These are phyloP conservation scores for Nakazawaea wyomingensis DNA, from an alignment of 805 yeast species.

Conservation along the genomic window DNA sequence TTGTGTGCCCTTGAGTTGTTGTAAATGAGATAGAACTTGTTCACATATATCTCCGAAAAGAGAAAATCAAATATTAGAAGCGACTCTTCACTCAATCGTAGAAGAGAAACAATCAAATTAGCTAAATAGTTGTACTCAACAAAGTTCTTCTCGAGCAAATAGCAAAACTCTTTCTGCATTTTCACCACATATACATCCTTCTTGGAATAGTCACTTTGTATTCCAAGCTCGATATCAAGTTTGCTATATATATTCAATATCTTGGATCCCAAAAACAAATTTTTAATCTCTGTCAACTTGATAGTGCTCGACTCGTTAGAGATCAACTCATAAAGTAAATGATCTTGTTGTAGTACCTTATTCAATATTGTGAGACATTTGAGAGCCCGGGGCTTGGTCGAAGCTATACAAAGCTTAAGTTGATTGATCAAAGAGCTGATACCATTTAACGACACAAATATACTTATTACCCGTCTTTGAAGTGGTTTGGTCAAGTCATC, in stretches of 20 bases:
- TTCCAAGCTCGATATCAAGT: not conserved
- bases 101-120: not conserved
- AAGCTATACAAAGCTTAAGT: not conserved
- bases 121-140: not conserved
- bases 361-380: not conserved
- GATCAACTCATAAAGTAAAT: not conserved
- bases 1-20: not conserved
- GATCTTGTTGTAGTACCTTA: not conserved
- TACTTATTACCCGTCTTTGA: not conserved
- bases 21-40: not conserved
- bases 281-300: slow-evolving; percentile 6
- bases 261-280: slow-evolving; percentile 12
- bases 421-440: slow-evolving; percentile 1
- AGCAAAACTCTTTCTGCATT: not conserved
- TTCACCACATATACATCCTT: not conserved
- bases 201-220: not conserved
- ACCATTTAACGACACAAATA: slow-evolving; percentile 4
- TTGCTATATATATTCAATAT: not conserved
- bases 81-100: slow-evolving; percentile 5
- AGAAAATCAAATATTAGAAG: not conserved
- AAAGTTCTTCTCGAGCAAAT: not conserved
- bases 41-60: not conserved
- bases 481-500: slow-evolving; percentile 3
- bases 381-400: not conserved
- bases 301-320: not conserved